These are phyloP conservation scores for Suhomyces sp. DNA, from an alignment of 805 yeast species.

Conservation along the genomic window DNA sequence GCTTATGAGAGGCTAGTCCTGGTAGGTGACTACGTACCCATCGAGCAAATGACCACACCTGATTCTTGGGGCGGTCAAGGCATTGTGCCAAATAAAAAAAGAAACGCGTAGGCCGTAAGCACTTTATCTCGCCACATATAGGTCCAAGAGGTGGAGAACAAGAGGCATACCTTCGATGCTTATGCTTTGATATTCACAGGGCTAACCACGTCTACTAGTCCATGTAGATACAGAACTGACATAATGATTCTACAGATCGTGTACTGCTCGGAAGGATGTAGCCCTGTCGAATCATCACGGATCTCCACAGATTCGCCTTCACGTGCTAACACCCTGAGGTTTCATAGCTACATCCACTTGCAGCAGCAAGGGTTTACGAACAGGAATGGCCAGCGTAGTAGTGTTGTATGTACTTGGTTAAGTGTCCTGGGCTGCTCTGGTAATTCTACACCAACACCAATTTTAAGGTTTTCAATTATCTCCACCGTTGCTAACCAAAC, in stretches of 20 bases:
- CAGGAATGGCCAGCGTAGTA: neutral
- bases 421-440: neutral
- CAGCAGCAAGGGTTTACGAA: neutral
- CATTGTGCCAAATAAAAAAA: neutral
- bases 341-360: neutral
- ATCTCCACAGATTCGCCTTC: neutral
- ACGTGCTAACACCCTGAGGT: neutral
- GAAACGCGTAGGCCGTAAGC: neutral
- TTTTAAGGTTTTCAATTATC: neutral
- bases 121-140: neutral
- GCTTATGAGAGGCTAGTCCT: neutral
- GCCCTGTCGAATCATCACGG: neutral
- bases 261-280: neutral
- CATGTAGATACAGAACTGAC: neutral
- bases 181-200: neutral
- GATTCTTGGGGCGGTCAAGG: neutral
- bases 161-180: neutral
- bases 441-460: neutral
- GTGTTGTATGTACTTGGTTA: neutral
- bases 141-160: neutral
- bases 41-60: neutral
- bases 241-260: neutral
- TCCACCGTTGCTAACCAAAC: constrained; percentile 5
- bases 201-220: neutral
- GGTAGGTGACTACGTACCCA: neutral